Conservation (phyloP, 176 grass and related monocot species). For the Elymus sibiricus region DNA sequence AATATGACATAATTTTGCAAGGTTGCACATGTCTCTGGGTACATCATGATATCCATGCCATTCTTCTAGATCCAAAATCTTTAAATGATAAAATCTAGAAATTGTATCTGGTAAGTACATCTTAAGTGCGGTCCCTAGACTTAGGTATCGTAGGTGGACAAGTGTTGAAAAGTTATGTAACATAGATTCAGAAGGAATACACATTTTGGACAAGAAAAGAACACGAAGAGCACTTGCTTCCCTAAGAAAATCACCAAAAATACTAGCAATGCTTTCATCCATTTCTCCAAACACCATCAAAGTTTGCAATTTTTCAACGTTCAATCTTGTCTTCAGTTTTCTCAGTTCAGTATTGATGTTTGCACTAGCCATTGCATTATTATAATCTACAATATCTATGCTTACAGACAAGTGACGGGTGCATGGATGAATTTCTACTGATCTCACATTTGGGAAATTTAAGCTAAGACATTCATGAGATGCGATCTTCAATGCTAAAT, state of each 20-base stretch:
- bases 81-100: constrained; percentile 6
- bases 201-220: background rate
- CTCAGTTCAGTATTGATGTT: too few species aligned
- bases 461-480: constrained; percentile 5
- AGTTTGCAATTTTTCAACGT: background rate
- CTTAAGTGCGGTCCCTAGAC: too few species aligned
- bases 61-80: background rate
- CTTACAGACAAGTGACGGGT: constrained; percentile 23
- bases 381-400: too few species aligned
- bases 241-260: background rate
- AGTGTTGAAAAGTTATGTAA: background rate
- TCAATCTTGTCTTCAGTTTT: too few species aligned
- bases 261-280: background rate
- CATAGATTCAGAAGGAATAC: too few species aligned
- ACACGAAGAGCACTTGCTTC: background rate
- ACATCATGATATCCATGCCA: rapidly evolving
- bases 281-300: background rate
- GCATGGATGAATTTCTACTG: background rate
- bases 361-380: too few species aligned
- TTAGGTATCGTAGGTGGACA: constrained; percentile 2
- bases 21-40: background rate
- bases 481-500: constrained; percentile 1
- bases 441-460: background rate
- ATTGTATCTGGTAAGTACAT: background rate
- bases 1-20: background rate